A percentile compares a stretch with the other conserved stretches of the same genome.
phyloP scores from a whole-genome alignment of 2,329 filamentous ascomycete genomes.

The Rutstroemia sp. region DNA sequence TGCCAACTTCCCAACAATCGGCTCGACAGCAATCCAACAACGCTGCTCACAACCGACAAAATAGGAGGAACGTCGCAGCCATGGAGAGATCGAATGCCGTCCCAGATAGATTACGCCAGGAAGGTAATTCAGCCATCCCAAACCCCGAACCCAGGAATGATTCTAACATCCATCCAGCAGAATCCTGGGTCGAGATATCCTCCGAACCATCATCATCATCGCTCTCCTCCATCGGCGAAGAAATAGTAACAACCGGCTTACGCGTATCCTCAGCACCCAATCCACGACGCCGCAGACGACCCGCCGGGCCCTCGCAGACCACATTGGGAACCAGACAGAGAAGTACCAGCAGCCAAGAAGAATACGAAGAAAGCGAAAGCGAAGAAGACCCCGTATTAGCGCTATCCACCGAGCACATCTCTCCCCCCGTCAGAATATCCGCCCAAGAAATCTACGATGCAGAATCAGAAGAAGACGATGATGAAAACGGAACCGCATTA shows the following conservation, averaged over 20 bases:
- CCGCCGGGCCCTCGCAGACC: constrained; percentile 17
- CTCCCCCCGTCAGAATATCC: constrained; percentile 19
- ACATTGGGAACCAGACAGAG: constrained; percentile 34
- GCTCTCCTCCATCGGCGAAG: constrained; percentile 75
- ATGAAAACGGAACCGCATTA: constrained; percentile 69
- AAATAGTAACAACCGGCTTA: constrained; percentile 85
- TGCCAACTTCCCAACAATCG: constrained; percentile 7
- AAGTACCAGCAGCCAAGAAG: constrained; percentile 74
- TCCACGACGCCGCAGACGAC: constrained; percentile 47
- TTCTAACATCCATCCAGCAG: constrained; percentile 38
- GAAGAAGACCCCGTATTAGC: constrained; percentile 67
- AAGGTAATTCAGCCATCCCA: constrained; percentile 17
- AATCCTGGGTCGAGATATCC: constrained; percentile 93
- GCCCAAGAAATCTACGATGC: constrained; percentile 14
- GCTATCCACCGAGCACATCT: constrained; percentile 50
- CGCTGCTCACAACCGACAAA: background rate
- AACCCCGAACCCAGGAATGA: background rate
- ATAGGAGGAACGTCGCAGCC: background rate
- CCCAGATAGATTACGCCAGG: constrained; percentile 21
- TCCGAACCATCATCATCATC: constrained; percentile 93
- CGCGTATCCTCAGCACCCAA: constrained; percentile 62
- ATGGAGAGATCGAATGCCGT: constrained; percentile 15
- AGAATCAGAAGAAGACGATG: constrained; percentile 42
- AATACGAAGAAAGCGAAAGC: constrained; percentile 88
- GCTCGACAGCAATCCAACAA: constrained; percentile 6